Base-by-base conservation (phyloP, 345 rosid species). In the Gynandropsis gynandra region DNA sequence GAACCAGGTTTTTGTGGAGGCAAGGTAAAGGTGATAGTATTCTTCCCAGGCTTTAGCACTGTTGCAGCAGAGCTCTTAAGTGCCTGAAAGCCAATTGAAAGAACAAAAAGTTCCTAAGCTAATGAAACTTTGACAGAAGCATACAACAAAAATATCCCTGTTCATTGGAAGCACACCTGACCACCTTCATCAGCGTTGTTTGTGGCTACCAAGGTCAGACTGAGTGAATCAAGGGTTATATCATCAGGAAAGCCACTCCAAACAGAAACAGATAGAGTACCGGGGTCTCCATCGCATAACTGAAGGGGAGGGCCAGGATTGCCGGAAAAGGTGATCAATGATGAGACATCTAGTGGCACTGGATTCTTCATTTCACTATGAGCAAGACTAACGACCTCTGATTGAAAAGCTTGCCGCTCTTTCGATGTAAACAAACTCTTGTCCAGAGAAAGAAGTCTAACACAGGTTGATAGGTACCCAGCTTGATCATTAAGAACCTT, bases 211-310 rank as follows among this genome's bases (percentile, higher is more conserved):
- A 87, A 72, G 63, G 95, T 87, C 64, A 92, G 87, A 68, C 74
- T 84, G 51, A 92, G 84, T 6, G 85, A 82, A 74, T 87, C 97
- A 69, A 92, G 83, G 40, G 88, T 92, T 73, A 92, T 92, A 59
- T 87, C 85, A 72, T 85, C 85, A 66, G 97, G 97, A 74, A 92
- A 92, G 35, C 95, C 96, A 70, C 98, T 92, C 98, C 97, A 85
- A 43, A 87, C 82, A 51, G 82, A 78, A 29, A 92, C 85, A 54
- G 88, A 82, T 32, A 92, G 78, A 67, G 68, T 74, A 39, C 93
- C 95, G 20, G 95, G 94, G 76, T 92, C 98, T 52, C 95, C 95
- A 75, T 87, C 97, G 78, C 97, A 85, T 58, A 92, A 71, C 65
- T 80, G 78, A 68, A 87, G 70, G 7, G 87, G 86, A 64, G 88